Conservation (phyloP, 345 rosid species). For the Rhodomyrtus tomentosa region DNA sequence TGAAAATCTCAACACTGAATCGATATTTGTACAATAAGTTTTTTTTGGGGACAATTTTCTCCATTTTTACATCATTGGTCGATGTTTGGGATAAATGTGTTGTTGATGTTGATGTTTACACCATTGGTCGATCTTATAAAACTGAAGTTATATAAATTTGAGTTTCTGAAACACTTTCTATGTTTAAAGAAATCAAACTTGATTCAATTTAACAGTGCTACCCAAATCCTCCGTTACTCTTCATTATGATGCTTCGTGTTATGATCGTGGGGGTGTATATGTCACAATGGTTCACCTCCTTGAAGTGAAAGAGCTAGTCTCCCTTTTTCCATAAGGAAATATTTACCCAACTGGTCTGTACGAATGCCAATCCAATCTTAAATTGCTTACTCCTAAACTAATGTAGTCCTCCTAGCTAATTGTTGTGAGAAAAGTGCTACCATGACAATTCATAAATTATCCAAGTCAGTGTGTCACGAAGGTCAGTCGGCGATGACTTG, state of each 20-base stretch:
- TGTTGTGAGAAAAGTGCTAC: background rate
- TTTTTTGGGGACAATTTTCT: background rate
- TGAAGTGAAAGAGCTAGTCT: background rate
- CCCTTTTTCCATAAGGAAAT: background rate
- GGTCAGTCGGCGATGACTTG: fast-evolving
- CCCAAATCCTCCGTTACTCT: background rate
- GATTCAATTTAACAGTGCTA: background rate
- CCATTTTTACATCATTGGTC: background rate
- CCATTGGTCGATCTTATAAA: background rate
- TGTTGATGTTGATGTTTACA: too few species aligned
- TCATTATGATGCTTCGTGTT: background rate
- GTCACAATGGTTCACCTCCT: background rate
- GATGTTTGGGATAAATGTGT: too few species aligned
- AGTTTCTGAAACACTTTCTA: background rate
- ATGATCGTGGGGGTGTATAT: background rate
- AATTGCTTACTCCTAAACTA: background rate
- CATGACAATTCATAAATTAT: fast-evolving
- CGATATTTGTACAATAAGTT: fast-evolving
- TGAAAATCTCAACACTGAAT: fast-evolving
- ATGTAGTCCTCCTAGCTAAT: background rate
- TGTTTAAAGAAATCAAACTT: background rate
- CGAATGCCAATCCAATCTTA: background rate
- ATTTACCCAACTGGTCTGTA: background rate
- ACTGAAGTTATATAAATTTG: background rate
- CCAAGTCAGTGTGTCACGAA: background rate